Percentiles rank a stretch among this genome's conserved stretches.
phyloP scores from a whole-genome alignment of 1,284 basidiomycete genomes.

The Termitomyces sp. region DNA sequence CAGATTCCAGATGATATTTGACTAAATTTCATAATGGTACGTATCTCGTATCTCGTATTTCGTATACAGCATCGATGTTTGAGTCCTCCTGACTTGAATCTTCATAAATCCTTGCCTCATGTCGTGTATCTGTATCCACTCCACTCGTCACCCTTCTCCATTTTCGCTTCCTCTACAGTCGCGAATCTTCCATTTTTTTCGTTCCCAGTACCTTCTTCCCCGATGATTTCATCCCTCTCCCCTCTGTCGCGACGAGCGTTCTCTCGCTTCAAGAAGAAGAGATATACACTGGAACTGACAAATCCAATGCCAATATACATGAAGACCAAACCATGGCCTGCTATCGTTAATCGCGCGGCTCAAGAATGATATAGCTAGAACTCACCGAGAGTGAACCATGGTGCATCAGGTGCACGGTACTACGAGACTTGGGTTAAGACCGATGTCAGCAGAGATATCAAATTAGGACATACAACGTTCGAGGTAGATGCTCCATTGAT shows the following conservation, averaged over 20 bases:
- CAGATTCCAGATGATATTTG: not conserved
- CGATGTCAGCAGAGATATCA: not conserved
- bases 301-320: conserved; percentile 68
- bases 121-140: conserved; percentile 52
- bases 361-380: not conserved
- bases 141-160: conserved; percentile 55
- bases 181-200: conserved; percentile 43
- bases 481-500: conserved; percentile 68
- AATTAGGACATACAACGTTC: conserved; percentile 47
- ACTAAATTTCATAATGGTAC: not conserved
- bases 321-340: conserved; percentile 45
- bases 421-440: not conserved
- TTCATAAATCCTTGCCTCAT: conserved; percentile 4
- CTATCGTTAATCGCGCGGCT: conserved; percentile 23
- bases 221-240: conserved; percentile 65
- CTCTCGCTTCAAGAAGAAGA: conserved; percentile 48
- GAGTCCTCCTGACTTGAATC: not conserved
- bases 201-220: conserved; percentile 29
- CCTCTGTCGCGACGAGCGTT: conserved; percentile 61
- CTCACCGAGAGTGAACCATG: conserved; percentile 68
- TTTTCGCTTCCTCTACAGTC: conserved; percentile 46
- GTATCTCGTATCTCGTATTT: not conserved
- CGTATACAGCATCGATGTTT: not conserved
- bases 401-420: conserved; percentile 63
- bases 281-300: conserved; percentile 41